Evolutionary conservation across 139 green algal genomes (phyloP), one percentile per base, ranked within the genome.

Genomic region (Astrephomene gubernaculifera): DNA sequence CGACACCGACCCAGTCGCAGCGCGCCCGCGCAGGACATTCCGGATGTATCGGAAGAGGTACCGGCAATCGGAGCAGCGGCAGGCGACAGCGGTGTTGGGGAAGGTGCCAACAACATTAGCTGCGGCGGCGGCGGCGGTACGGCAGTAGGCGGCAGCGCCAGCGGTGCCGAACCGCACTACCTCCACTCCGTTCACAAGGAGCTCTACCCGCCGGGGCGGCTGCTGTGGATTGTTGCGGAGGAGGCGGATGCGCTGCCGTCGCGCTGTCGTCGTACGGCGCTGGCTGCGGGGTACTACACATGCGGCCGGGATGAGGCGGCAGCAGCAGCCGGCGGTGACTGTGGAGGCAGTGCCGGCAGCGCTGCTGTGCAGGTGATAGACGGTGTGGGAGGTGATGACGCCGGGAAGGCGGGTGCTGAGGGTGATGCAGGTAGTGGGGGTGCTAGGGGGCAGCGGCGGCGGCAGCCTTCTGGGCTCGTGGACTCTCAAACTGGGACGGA

Each of bases 141-240:
- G n/a, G n/a, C n/a, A n/a, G n/a, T n/a, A n/a, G n/a, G n/a, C n/a
- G n/a, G n/a, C n/a, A n/a, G n/a, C n/a, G n/a, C n/a, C n/a, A n/a
- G n/a, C n/a, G n/a, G n/a, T n/a, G n/a, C n/a, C n/a, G n/a, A n/a
- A n/a, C 76, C 76, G 4, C 76, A 83, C 39, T 83, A 83, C 76
- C 35, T 70, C 9, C 78, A 84, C 63, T 74, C 65, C 6, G 35
- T 5, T 1, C 65, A 86, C 36, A 86, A 86, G 44, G 79, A 86
- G 67, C 65, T 86, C 22, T 86, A 86, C 65, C 79, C 79, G 24
- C 79, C 79, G 3, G 79, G 79, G 0, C 65, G 79, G 29, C 22
- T 86, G 79, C 79, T 86, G 25, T 86, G 79, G 79, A 86, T 86
- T 17, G 44, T 86, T 44, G 35, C 57, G 44, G 79, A 86, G 12